Percentiles rank a stretch among this genome's conserved stretches.
phyloP scores from a whole-genome alignment of 2,329 filamentous ascomycete genomes.

The Hymenoscyphus salicellus region DNA sequence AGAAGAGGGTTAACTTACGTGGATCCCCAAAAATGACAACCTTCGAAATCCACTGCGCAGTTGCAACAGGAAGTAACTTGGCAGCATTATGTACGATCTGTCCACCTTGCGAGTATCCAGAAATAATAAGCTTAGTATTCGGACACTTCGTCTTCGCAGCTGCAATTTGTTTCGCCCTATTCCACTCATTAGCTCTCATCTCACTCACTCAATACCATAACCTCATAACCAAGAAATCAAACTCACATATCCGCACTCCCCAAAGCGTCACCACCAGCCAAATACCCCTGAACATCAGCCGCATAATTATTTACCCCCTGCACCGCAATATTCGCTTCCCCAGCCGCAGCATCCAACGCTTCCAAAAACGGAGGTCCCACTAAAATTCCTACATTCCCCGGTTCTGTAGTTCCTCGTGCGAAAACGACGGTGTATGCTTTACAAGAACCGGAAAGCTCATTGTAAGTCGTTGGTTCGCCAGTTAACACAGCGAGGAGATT shows the following conservation, averaged over 20 bases:
- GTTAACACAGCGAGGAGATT: conserved; percentile 21
- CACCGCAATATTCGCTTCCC: conserved; percentile 23
- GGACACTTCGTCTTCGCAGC: conserved; percentile 38
- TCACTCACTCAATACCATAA: not conserved
- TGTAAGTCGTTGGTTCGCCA: conserved; percentile 29
- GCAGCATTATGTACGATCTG: conserved; percentile 45
- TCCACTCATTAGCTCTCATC: not conserved
- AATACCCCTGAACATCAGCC: conserved; percentile 33
- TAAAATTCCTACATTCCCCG: conserved; percentile 44
- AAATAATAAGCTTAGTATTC: conserved; percentile 39
- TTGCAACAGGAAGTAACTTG: conserved; percentile 31
- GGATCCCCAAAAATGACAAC: conserved; percentile 46
- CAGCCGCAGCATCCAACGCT: conserved; percentile 24
- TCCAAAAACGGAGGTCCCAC: conserved; percentile 36
- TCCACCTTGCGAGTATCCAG: conserved; percentile 44
- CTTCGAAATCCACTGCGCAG: conserved; percentile 37
- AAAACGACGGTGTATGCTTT: conserved; percentile 45
- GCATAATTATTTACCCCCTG: conserved; percentile 36
- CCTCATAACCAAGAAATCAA: not conserved
- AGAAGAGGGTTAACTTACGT: conserved; percentile 31
- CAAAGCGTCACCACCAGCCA: conserved; percentile 28
- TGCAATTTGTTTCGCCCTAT: conserved; percentile 35
- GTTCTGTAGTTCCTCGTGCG: conserved; percentile 47
- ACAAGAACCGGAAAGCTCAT: conserved; percentile 26
- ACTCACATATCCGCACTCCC: conserved; percentile 31